Conservation (phyloP, 129 eudicot genomes). For the Scalesia atractyloides region DNA sequence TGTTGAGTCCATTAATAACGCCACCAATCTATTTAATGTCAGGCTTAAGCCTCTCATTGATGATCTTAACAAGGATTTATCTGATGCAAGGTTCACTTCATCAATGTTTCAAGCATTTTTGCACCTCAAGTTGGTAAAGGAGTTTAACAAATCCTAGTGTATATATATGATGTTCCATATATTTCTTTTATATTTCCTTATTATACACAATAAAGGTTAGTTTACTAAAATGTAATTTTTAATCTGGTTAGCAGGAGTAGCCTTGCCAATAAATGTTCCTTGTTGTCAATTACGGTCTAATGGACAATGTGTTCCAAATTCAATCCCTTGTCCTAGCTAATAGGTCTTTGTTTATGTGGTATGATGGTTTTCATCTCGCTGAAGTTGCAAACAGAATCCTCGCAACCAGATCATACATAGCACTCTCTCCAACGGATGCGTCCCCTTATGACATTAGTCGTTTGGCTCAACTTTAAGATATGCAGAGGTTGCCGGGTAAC, state of each 20-base stretch:
- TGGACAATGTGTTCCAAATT: constrained; percentile 26
- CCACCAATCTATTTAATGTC: constrained; percentile 32
- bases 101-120: constrained; percentile 20
- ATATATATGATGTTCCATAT: background rate
- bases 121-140: constrained; percentile 17
- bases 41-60: constrained; percentile 44
- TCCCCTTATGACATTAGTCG: too few species aligned
- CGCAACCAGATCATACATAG: too few species aligned
- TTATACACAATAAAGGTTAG: background rate
- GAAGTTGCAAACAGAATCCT: too few species aligned
- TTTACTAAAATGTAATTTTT: background rate
- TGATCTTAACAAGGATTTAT: constrained; percentile 16
- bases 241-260: constrained; percentile 6
- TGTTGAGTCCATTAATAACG: constrained; percentile 24
- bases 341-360: too few species aligned
- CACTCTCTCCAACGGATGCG: too few species aligned
- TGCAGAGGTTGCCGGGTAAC: too few species aligned
- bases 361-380: too few species aligned
- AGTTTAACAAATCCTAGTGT: background rate
- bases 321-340: too few species aligned
- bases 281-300: constrained; percentile 30
- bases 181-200: background rate
- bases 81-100: constrained; percentile 38
- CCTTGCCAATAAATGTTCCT: background rate
- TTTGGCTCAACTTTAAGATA: too few species aligned